A percentile compares a stretch with the other conserved stretches of the same genome.
These are phyloP conservation scores for Trametes gibbosa DNA, from an alignment of 768 basidiomycete genomes.

Conservation along the genomic window DNA sequence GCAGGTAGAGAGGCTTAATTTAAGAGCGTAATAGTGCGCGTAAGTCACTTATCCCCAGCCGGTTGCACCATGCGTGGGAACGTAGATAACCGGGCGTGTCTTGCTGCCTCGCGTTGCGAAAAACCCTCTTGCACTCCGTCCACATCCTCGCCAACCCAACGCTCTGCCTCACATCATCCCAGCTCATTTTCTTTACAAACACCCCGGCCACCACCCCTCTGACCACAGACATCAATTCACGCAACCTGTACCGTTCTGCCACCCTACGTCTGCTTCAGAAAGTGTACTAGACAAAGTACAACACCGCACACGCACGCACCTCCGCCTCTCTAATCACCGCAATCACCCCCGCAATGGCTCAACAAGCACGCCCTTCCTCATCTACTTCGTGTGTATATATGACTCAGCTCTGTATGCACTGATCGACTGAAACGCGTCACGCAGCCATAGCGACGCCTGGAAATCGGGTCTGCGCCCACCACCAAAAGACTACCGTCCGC, in stretches of 20 bases:
- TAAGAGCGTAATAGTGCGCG: not conserved
- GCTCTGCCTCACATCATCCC: not conserved
- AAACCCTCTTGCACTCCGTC: constrained; percentile 13
- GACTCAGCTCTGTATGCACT: not conserved
- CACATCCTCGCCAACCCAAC: constrained; percentile 11
- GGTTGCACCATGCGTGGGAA: not conserved
- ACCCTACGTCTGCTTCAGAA: not conserved
- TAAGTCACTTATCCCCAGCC: not conserved
- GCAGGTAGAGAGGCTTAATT: not conserved
- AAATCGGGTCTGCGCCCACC: constrained; percentile 78
- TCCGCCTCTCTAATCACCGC: not conserved
- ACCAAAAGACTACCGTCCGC: constrained; percentile 89
- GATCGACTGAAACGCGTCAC: not conserved
- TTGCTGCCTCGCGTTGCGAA: constrained; percentile 10
- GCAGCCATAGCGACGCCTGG: constrained; percentile 45
- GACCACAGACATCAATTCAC: not conserved
- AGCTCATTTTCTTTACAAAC: not conserved
- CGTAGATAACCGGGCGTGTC: constrained; percentile 4
- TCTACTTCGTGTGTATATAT: constrained; percentile 30
- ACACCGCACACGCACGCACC: constrained; percentile 14
- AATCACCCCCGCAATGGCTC: constrained; percentile 12
- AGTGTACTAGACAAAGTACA: constrained; percentile 16
- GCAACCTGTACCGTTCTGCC: not conserved
- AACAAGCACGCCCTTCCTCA: constrained; percentile 34
- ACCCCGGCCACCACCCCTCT: not conserved